Percentiles rank a stretch among this genome's conserved stretches.
These are phyloP conservation scores for Pulveroboletus sp. DNA, from an alignment of 768 basidiomycete species.

Conservation along the genomic window DNA sequence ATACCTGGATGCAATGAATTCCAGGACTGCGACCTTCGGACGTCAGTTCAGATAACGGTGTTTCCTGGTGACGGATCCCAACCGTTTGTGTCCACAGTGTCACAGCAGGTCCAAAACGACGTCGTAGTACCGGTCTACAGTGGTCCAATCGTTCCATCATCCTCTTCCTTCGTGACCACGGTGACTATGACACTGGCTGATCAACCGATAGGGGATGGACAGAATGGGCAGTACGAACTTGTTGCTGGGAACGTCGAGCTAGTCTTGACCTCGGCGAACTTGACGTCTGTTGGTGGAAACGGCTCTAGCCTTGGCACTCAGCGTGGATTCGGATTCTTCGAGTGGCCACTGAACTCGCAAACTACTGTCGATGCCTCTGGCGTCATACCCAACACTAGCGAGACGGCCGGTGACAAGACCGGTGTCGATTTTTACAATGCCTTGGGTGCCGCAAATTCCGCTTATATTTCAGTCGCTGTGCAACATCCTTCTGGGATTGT, in stretches of 20 bases:
- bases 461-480: slow-evolving; percentile 51
- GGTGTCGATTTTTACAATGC: slow-evolving; percentile 61
- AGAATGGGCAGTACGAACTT: slow-evolving; percentile 69
- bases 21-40: slow-evolving; percentile 77
- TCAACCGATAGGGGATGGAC: slow-evolving; percentile 58
- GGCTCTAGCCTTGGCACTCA: slow-evolving; percentile 35
- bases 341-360: slow-evolving; percentile 66
- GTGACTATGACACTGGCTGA: slow-evolving; percentile 73
- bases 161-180: slow-evolving; percentile 67
- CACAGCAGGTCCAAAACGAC: slow-evolving; percentile 70
- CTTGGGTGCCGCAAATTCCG: slow-evolving; percentile 46
- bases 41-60: slow-evolving; percentile 78
- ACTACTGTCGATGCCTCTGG: slow-evolving; percentile 56
- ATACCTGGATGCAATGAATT: slow-evolving; percentile 84
- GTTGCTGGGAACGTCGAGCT: slow-evolving; percentile 88
- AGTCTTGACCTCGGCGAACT: slow-evolving; percentile 61
- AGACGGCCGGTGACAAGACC: slow-evolving; percentile 64
- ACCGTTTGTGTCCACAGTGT: slow-evolving; percentile 67
- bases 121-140: slow-evolving; percentile 64
- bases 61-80: slow-evolving; percentile 69
- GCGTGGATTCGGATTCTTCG: slow-evolving; percentile 80
- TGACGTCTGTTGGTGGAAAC: slow-evolving; percentile 30
- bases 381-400: slow-evolving; percentile 60
- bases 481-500: slow-evolving; percentile 65
- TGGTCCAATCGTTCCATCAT: slow-evolving; percentile 78